Base-by-base conservation (phyloP, 148 eudicot species). In the Rhododendron ovatum region DNA sequence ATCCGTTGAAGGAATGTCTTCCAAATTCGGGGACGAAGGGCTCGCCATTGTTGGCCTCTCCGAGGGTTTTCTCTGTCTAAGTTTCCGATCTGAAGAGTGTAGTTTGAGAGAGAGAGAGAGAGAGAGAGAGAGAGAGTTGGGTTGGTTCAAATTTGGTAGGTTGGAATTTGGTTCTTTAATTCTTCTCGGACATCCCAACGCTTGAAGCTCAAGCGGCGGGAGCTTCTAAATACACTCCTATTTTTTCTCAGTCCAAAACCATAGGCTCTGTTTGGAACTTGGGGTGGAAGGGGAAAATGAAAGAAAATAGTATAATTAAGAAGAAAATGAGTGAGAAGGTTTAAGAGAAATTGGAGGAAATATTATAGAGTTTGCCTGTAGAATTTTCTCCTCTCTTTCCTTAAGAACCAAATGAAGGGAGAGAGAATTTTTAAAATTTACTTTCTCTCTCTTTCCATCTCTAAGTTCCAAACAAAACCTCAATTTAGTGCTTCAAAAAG, bases 1-100 rank as follows among this genome's bases (percentile, higher is more conserved):
- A 89, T 94, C 96, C 47, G 84, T 82, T 0, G 98, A 92, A 14
- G 91, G 91, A 2, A 95, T 92, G 85, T 96, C 99, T 75, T 96
- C 99, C 91, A 96, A 91, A 65, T 91, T 90, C 84, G 86, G 83
- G 17, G 84, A 63, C 85, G 88, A 73, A 82, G 51, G 69, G 41
- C 53, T 53, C 86, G 91, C 94, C 91, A 88, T 88, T 84, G 53
- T 83, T 61, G 53, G 41, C 47, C 76, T 82, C 45, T 82, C 18
- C 84, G 17, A 7, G 83, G 48, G 11, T 55, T 85, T 59, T 78
- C 81, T 86, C 22, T 61, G 78, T 10, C 37, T 4, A 30, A 59
- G 30, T 57, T 65, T 39, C 73, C 39, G 43, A 26, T 37, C 53
- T 41, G 24, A 76, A 28, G n/a, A n/a, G 7, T 9, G 7, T 4